phyloP scores from a whole-genome alignment of 1,139 yeast genomes.

The Suhomyces maxii region DNA sequence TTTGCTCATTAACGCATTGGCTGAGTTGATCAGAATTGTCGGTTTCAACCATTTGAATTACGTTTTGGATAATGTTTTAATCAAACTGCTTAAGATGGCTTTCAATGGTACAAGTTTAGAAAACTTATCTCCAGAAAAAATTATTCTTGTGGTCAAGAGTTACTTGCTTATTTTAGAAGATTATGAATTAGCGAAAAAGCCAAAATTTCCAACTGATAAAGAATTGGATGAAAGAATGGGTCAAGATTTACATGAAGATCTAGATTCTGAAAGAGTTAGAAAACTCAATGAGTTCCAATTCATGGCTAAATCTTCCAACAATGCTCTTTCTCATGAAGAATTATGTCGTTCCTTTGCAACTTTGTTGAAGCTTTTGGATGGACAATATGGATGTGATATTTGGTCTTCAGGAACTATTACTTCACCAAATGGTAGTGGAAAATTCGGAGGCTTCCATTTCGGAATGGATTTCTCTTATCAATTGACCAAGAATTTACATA shows the following conservation, averaged over 20 bases:
- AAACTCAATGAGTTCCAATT: conserved; percentile 31
- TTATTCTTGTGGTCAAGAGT: conserved; percentile 68
- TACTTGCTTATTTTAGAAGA: conserved; percentile 72
- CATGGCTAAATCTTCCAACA: conserved; percentile 45
- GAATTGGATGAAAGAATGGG: conserved; percentile 30
- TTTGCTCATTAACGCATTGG: conserved; percentile 60
- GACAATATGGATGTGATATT: conserved; percentile 52
- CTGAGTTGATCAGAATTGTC: conserved; percentile 69
- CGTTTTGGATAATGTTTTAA: conserved; percentile 71
- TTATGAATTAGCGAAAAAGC: conserved; percentile 54
- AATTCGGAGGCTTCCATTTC: conserved; percentile 51
- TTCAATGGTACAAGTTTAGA: conserved; percentile 62
- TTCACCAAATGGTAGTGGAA: conserved; percentile 5
- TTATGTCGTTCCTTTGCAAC: conserved; percentile 64
- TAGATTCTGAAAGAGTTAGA: conserved; percentile 2
- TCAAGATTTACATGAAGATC: conserved; percentile 8
- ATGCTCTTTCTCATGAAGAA: conserved; percentile 68
- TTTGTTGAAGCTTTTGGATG: conserved; percentile 60
- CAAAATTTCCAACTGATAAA: conserved; percentile 74
- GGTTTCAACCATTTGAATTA: conserved; percentile 81
- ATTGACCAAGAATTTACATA: conserved; percentile 37
- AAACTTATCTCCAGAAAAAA: conserved; percentile 63
- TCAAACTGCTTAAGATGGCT: conserved; percentile 58
- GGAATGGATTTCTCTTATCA: conserved; percentile 45
- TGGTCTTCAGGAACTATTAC: conserved; percentile 22